Conservation (phyloP, 23 red algal species). For the Pyropia yezoensis region DNA sequence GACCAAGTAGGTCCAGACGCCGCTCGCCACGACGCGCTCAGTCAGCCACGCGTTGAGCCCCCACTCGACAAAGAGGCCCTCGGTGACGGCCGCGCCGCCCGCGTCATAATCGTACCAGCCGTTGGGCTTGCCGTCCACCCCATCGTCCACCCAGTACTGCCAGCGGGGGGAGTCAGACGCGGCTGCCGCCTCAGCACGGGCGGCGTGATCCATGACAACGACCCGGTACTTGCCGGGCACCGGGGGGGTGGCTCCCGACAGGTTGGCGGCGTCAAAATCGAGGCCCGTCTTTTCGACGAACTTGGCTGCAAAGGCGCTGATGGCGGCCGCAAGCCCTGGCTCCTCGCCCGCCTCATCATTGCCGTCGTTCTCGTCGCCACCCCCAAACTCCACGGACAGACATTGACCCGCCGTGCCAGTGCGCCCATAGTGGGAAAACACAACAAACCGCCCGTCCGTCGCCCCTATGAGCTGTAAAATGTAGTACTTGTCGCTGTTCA, state of each 20-base stretch:
- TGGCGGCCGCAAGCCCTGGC: background rate
- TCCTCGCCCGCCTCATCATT: too few species aligned
- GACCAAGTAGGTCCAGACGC: constrained; percentile 35
- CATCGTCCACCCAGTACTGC: constrained; percentile 74
- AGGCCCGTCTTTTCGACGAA: constrained; percentile 42
- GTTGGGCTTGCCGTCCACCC: constrained; percentile 30
- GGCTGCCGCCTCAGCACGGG: constrained; percentile 10
- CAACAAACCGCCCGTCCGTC: constrained; percentile 6
- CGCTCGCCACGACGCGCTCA: constrained; percentile 33
- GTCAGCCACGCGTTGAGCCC: constrained; percentile 32
- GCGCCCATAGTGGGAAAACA: constrained; percentile 37
- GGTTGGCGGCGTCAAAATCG: constrained; percentile 2
- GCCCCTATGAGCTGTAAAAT: constrained; percentile 40
- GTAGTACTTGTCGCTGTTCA: constrained; percentile 51
- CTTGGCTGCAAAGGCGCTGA: constrained; percentile 11
- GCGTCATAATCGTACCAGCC: constrained; percentile 53
- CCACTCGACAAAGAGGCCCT: constrained; percentile 40
- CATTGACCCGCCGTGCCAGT: constrained; percentile 43
- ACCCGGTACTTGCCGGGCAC: constrained; percentile 39
- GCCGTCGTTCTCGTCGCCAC: background rate
- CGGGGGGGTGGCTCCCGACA: background rate
- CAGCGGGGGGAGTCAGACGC: constrained; percentile 13
- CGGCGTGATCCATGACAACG: constrained; percentile 24
- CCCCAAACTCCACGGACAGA: constrained; percentile 18
- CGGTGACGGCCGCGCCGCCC: constrained; percentile 22